A percentile compares a stretch with the other conserved stretches of the same genome.
phyloP scores from a whole-genome alignment of 139 green algal species.

The Closterium sp. region DNA sequence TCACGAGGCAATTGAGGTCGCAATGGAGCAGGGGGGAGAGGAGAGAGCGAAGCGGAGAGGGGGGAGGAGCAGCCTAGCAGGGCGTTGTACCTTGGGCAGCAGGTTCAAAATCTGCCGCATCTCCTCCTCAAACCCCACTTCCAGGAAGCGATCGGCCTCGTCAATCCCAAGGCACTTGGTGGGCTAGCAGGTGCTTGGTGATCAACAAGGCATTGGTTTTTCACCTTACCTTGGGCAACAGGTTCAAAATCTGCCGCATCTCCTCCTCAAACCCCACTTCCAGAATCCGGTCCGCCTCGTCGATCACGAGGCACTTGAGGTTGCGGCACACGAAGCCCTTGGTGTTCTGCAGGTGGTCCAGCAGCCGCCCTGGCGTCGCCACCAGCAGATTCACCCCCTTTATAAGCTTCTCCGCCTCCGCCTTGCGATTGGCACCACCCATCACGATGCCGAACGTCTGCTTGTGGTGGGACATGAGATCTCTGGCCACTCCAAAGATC shows the following conservation, averaged over 20 bases:
- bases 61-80: conserved; percentile 22
- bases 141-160: conserved; percentile 95
- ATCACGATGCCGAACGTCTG: conserved; percentile 97
- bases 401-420: conserved; percentile 88
- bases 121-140: conserved; percentile 99
- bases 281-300: conserved; percentile 96
- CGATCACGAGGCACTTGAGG: conserved; percentile 76
- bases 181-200: conserved; percentile 5
- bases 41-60: not conserved
- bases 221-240: conserved; percentile 76
- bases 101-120: conserved; percentile 94
- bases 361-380: conserved; percentile 88
- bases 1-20: conserved; percentile 70
- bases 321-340: conserved; percentile 57
- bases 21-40: no score
- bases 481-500: conserved; percentile 89
- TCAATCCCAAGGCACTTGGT: conserved; percentile 87
- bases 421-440: conserved; percentile 92
- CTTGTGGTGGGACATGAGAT: conserved; percentile 86
- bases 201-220: not conserved
- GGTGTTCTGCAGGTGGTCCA: conserved; percentile 91
- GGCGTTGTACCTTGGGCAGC: conserved; percentile 85
- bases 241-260: conserved; percentile 93
- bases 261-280: conserved; percentile 99
- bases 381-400: conserved; percentile 96